Base-by-base conservation (phyloP, 2,329 filamentous ascomycete genomes). In the Penicillium italicum region DNA sequence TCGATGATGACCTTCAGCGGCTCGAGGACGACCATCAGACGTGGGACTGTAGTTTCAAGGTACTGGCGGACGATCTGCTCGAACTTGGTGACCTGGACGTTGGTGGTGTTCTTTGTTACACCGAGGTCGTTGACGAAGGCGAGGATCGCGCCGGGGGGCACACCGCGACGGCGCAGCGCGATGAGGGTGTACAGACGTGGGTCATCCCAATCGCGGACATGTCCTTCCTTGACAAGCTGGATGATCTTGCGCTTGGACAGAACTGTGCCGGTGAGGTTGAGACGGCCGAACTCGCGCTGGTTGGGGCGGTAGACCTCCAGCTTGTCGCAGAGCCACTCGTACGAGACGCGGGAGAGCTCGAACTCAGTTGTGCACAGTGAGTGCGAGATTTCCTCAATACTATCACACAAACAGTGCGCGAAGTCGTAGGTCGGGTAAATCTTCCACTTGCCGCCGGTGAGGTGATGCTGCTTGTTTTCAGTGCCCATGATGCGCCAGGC, bases 281-380 rank as follows among this genome's bases (percentile, higher is more conserved):
- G 78, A 59, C 89, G 84, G 51, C 87, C 85, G 60, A 85, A 95
- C 76, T 96, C 92, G 72, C 93, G 82, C 81, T 97, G 93, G 90
- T 96, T 96, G 0, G 93, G 91, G 67, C 91, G 84, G 74, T 95
- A 96, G 54, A 95, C 86, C 34, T 86, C 90, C 14, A 96, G 80
- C 11, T 85, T 83, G 73, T 91, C 86, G 72, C 94, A 90, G 33
- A 97, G 79, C 85, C 85, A 97, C 69, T 97, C 92, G 69, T 97
- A 99, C 37, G 90, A 94, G 44, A 89, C 86, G 56, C 93, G 80
- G 20, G 89, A 88, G 49, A 90, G 84, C 62, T 92, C 85, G 67
- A 97, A 97, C 72, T 97, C 94, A 1, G 89, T 93, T 0, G 94
- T 97, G 72, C 93, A 97, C 20, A 97, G 80, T 14, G 88, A 93